Percentiles rank a stretch among this genome's conserved stretches.
These are phyloP conservation scores for Larix kaempferi DNA, from an alignment of 75 land plant species.

Conservation along the genomic window DNA sequence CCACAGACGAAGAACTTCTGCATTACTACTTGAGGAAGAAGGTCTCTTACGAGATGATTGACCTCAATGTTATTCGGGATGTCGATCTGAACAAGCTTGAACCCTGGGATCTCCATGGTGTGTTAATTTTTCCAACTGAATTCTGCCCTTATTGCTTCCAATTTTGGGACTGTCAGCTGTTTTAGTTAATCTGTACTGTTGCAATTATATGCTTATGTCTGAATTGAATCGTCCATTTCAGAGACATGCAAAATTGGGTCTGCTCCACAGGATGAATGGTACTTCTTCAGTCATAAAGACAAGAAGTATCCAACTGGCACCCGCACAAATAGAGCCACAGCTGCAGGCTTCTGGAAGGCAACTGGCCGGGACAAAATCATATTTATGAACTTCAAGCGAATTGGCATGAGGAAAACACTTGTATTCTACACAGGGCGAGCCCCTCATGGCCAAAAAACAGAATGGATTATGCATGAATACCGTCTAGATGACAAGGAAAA, in stretches of 20 bases:
- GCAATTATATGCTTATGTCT: too few species aligned
- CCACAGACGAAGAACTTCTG: conserved; percentile 74
- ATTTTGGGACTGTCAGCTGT: too few species aligned
- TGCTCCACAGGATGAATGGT: conserved; percentile 55
- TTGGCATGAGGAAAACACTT: conserved; percentile 60
- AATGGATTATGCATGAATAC: conserved; percentile 71
- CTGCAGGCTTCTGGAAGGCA: conserved; percentile 65
- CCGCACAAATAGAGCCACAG: conserved; percentile 52
- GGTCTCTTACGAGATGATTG: conserved; percentile 60
- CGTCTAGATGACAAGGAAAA: conserved; percentile 42
- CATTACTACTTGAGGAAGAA: conserved; percentile 66
- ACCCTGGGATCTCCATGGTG: conserved; percentile 81
- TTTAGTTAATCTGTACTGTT: too few species aligned
- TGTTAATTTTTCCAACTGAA: background rate
- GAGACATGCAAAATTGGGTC: conserved; percentile 55
- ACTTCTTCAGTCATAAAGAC: conserved; percentile 65
- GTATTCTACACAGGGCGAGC: conserved; percentile 63
- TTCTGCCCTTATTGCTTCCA: too few species aligned
- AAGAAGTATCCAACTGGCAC: conserved; percentile 62
- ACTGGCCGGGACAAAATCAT: conserved; percentile 62
- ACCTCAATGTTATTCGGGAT: conserved; percentile 67
- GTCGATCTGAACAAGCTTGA: conserved; percentile 73
- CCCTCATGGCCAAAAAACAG: conserved; percentile 60
- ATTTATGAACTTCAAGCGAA: conserved; percentile 39
- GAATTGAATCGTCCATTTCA: conserved; percentile 8